Evolutionary conservation across 805 yeast genomes (phyloP).

Genomic region (Sungouiella blattae): DNA sequence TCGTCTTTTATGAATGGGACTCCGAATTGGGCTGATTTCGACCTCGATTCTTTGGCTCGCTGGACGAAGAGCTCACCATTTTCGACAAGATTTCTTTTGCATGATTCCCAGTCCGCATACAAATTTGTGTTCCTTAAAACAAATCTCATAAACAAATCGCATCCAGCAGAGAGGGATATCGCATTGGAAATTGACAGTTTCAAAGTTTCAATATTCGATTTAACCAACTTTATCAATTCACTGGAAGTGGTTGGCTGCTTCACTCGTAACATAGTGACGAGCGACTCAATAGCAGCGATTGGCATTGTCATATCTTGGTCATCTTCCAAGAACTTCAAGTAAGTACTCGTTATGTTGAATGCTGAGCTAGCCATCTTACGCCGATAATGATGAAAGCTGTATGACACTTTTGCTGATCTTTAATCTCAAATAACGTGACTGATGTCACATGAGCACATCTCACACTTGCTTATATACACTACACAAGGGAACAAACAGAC

Average conservation of each 20-base stretch:
- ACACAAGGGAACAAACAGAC: too few species aligned
- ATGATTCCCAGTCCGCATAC: slow-evolving; percentile 92
- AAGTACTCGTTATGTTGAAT: slow-evolving; percentile 81
- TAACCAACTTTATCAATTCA: slow-evolving; percentile 79
- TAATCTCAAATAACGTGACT: too few species aligned
- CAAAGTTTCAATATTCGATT: slow-evolving; percentile 69
- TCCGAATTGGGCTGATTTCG: slow-evolving; percentile 84
- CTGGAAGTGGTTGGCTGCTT: slow-evolving; percentile 92
- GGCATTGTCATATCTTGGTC: slow-evolving; percentile 99
- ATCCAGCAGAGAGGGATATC: slow-evolving; percentile 92
- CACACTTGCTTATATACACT: too few species aligned
- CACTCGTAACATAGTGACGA: slow-evolving; percentile 76
- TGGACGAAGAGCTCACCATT: slow-evolving; percentile 90
- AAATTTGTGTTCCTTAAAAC: slow-evolving; percentile 85
- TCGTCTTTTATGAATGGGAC: slow-evolving; percentile 88
- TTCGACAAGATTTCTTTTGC: slow-evolving; percentile 81
- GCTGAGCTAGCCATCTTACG: too few species aligned
- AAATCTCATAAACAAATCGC: slow-evolving; percentile 92
- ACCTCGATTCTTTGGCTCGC: slow-evolving; percentile 87
- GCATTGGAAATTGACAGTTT: slow-evolving; percentile 84
- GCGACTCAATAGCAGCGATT: slow-evolving; percentile 93
- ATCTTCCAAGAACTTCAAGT: slow-evolving; percentile 74
- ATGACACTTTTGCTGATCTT: too few species aligned
- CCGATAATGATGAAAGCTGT: too few species aligned
- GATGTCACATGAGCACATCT: too few species aligned